A percentile compares a stretch with the other conserved stretches of the same genome.
Evolutionary conservation across 2,329 filamentous ascomycete genomes (phyloP).

Genomic region (Harringtonia aguacate): DNA sequence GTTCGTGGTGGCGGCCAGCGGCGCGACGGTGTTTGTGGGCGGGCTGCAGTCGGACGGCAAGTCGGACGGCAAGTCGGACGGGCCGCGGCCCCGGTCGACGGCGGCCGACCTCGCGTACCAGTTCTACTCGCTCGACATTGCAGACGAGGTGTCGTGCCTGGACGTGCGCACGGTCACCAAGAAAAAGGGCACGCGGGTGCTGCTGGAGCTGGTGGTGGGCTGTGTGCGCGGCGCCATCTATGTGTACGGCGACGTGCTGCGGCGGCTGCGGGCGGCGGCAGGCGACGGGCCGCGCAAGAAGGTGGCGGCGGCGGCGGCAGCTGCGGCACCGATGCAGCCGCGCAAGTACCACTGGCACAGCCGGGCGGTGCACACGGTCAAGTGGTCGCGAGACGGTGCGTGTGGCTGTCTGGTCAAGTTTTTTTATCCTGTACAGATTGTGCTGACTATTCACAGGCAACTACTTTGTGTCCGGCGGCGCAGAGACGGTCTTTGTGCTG

Average conservation of each 20-base stretch:
- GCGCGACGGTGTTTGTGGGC: constrained; percentile 50
- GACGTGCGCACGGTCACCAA: constrained; percentile 43
- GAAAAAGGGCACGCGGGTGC: constrained; percentile 16
- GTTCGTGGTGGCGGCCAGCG: constrained; percentile 44
- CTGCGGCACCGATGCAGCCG: constrained; percentile 22
- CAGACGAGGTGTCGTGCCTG: constrained; percentile 55
- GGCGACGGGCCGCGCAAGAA: constrained; percentile 17
- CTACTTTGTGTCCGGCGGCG: constrained; percentile 87
- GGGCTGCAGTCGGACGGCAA: constrained; percentile 26
- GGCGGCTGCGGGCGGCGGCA: constrained; percentile 38
- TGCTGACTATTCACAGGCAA: constrained; percentile 49
- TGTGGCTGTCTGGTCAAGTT: not conserved
- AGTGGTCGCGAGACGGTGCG: constrained; percentile 84
- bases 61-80: too few species aligned
- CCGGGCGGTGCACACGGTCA: constrained; percentile 68
- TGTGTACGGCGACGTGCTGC: constrained; percentile 67
- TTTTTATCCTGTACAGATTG: not conserved
- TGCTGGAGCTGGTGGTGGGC: constrained; percentile 60
- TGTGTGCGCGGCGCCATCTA: constrained; percentile 67
- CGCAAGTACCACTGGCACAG: constrained; percentile 87
- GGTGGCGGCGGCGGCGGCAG: constrained; percentile 14
- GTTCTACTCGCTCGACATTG: constrained; percentile 46
- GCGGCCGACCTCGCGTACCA: constrained; percentile 39
- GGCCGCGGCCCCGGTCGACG: constrained; percentile 17
- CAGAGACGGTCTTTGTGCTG: constrained; percentile 77